phyloP scores from a whole-genome alignment of 306 rosid species.

The Dryas alaskensis region DNA sequence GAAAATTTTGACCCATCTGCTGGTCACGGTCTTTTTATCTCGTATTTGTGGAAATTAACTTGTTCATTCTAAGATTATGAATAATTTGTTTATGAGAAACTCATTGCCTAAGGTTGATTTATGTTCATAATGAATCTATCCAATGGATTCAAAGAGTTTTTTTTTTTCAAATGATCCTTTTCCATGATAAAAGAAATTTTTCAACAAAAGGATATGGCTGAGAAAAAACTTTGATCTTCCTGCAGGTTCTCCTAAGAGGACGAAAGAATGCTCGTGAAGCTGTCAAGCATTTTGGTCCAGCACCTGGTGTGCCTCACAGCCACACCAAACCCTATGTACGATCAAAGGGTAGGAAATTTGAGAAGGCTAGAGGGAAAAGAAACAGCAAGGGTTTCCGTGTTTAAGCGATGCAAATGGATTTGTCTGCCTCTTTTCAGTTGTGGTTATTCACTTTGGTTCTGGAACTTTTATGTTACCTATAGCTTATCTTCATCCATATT shows the following conservation, averaged over 20 bases:
- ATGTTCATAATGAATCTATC: not conserved
- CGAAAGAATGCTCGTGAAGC: conserved; percentile 69
- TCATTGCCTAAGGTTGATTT: not conserved
- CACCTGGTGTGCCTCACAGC: conserved; percentile 71
- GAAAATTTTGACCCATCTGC: not conserved
- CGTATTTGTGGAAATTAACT: not conserved
- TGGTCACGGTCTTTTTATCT: no score
- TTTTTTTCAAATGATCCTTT: not conserved
- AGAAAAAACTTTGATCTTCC: not conserved
- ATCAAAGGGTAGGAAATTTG: conserved; percentile 49
- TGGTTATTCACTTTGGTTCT: not conserved
- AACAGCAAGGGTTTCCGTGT: conserved; percentile 62
- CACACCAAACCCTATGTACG: conserved; percentile 61
- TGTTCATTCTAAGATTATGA: not conserved
- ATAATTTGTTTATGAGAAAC: no score
- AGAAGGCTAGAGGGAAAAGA: conserved; percentile 56
- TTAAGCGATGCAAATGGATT: conserved; percentile 19
- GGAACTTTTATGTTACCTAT: not conserved
- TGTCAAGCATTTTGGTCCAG: conserved; percentile 66
- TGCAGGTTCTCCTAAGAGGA: conserved; percentile 61
- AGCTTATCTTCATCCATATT: not conserved
- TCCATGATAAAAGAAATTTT: not conserved
- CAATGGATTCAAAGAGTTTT: not conserved
- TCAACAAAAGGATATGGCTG: not conserved
- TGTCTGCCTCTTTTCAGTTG: not conserved